Base-by-base conservation (phyloP, 1,284 basidiomycete species). In the Xerocomus amazonicus region DNA sequence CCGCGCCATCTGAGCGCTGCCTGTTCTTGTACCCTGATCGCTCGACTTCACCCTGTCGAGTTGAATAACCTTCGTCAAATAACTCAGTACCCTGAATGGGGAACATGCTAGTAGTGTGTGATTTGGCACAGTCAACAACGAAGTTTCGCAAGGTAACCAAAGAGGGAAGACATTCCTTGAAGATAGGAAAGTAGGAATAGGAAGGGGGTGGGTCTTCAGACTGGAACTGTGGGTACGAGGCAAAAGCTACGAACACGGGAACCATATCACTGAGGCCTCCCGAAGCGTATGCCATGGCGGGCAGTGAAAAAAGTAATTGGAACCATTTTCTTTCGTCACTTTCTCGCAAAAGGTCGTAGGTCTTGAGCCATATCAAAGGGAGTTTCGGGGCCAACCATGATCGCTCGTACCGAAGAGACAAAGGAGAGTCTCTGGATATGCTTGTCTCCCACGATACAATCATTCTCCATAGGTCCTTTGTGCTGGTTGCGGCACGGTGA, bases 241-340 rank as follows among this genome's bases (percentile, higher is more conserved):
- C 68, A 47, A 74, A 66, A 2, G 69, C 57, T 2, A 73, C 43
- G 2, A 75, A 48, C 1, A 58, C 51, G 0, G 59, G 59, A 4
- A 70, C 55, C 16, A 68, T 52, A 4, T 50, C 45, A 5, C 27
- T 3, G 3, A 50, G 44, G 0, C 48, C 3, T 0, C 47, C 9
- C 1, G 56, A 61, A 1, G 50, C 48, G 48, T 70, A 75, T 14
- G 52, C 61, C 53, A 70, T 57, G 1, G 64, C 60, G 10, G 69
- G 56, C 1, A 70, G 57, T 4, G 63, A 63, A 50, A 72, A 73
- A 23, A 60, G 52, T 9, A 75, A 34, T 6, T 56, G 52, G 19
- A 56, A 67, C 41, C 52, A 58, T 35, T 59, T 48, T 35, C 9
- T 13, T 17, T 56, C 50, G 2, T 33, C 26, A 1, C 28, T 23